Percentiles rank a stretch among this genome's conserved stretches.
phyloP scores from a whole-genome alignment of 306 rosid genomes.

The Prunus davidiana region DNA sequence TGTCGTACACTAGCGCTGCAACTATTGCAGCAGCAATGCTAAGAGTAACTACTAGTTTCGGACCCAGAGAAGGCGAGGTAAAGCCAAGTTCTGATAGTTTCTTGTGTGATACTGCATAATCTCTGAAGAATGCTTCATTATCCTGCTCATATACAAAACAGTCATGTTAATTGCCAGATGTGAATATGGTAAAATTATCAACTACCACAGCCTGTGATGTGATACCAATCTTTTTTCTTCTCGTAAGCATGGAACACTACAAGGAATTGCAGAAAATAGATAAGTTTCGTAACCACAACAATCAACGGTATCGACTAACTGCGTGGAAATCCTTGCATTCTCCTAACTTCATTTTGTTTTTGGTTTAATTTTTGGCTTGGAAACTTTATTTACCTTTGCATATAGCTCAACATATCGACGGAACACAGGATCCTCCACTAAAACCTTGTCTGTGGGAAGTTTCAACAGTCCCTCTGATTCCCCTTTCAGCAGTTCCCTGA shows the following conservation, averaged over 20 bases:
- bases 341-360: not conserved
- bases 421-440: conserved; percentile 54
- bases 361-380: not conserved
- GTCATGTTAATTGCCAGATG: not conserved
- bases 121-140: conserved; percentile 61
- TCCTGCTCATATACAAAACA: conserved; percentile 32
- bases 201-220: not conserved
- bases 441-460: conserved; percentile 73
- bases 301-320: too few species aligned
- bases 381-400: conserved; percentile 46
- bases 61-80: conserved; percentile 13
- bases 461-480: conserved; percentile 42
- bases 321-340: too few species aligned
- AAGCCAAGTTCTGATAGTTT: conserved; percentile 83
- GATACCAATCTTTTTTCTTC: too few species aligned
- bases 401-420: conserved; percentile 50
- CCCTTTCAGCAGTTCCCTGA: conserved; percentile 54
- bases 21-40: conserved; percentile 27
- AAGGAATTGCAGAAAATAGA: too few species aligned
- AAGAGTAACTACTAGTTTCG: conserved; percentile 17
- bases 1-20: not conserved
- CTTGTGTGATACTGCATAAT: conserved; percentile 79
- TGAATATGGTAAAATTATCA: not conserved
- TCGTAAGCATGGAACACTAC: too few species aligned
- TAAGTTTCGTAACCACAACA: too few species aligned